These are phyloP conservation scores for Peniophora sp. DNA, from an alignment of 1,284 basidiomycete species.

Conservation along the genomic window DNA sequence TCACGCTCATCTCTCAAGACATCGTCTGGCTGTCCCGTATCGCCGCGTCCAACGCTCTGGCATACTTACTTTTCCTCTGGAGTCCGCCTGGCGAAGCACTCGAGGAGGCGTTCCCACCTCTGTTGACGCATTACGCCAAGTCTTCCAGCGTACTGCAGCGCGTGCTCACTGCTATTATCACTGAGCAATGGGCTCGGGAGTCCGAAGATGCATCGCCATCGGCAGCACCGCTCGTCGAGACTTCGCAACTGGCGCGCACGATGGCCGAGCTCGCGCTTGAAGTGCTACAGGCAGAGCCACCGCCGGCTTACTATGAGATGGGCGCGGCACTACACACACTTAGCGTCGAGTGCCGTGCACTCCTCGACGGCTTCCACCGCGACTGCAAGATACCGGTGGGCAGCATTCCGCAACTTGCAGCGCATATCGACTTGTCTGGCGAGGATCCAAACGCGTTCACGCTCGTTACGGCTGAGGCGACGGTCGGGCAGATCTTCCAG, in stretches of 20 bases:
- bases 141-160: conserved; percentile 91
- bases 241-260: conserved; percentile 55
- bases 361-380: conserved; percentile 73
- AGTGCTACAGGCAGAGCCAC: conserved; percentile 71
- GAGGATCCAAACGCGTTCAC: conserved; percentile 67
- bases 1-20: conserved; percentile 78
- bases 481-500: conserved; percentile 67
- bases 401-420: conserved; percentile 75
- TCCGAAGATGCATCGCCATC: conserved; percentile 28
- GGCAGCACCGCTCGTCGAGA: conserved; percentile 38
- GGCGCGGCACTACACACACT: conserved; percentile 75
- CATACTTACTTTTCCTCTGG: conserved; percentile 66
- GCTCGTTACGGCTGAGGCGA: conserved; percentile 70
- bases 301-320: conserved; percentile 90
- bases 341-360: conserved; percentile 71
- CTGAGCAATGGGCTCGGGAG: conserved; percentile 90
- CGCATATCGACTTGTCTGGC: conserved; percentile 71
- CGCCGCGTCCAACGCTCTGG: conserved; percentile 76
- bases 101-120: conserved; percentile 59
- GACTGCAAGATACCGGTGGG: conserved; percentile 84
- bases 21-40: conserved; percentile 79
- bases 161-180: conserved; percentile 75
- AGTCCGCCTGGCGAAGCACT: conserved; percentile 37
- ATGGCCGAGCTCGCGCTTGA: conserved; percentile 59
- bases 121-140: conserved; percentile 73